Percentiles rank a stretch among this genome's conserved stretches.
Conservation (phyloP, 2,329 filamentous ascomycete species). For the Fusarium avenaceum region DNA sequence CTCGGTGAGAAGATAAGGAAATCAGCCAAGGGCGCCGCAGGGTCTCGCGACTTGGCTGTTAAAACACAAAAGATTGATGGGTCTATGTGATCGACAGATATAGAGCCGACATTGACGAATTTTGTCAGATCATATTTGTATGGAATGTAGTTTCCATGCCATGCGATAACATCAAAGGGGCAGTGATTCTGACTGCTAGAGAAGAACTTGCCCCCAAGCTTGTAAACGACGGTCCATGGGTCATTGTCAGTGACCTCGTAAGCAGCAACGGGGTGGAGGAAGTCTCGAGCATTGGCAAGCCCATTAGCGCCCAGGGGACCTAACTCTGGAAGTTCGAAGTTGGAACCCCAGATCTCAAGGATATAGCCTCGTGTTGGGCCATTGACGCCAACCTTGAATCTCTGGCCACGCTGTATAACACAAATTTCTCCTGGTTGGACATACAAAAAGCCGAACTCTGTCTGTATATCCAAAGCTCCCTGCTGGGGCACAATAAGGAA, state of each 20-base stretch:
- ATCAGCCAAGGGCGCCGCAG: conserved; percentile 58
- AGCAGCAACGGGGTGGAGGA: too few relatives aligned
- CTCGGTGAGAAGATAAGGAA: conserved; percentile 76
- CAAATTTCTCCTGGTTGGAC: conserved; percentile 76
- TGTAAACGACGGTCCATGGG: conserved; percentile 67
- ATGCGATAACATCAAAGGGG: conserved; percentile 78
- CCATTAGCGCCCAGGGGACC: too few relatives aligned
- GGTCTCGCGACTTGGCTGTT: too few relatives aligned
- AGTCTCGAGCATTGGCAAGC: too few relatives aligned
- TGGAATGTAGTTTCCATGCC: conserved; percentile 76
- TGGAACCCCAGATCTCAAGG: too few relatives aligned
- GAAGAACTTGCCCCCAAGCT: conserved; percentile 73
- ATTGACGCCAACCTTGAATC: conserved; percentile 57
- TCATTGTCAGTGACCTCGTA: too few relatives aligned
- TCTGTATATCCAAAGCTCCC: conserved; percentile 76
- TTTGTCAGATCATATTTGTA: conserved; percentile 37
- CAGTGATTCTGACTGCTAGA: conserved; percentile 71
- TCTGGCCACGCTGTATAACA: conserved; percentile 73
- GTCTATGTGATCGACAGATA: too few relatives aligned
- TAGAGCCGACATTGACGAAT: too few relatives aligned
- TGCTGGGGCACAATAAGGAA: conserved; percentile 75
- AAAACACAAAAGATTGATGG: too few relatives aligned
- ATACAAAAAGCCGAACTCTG: conserved; percentile 73
- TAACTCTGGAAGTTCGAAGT: too few relatives aligned
- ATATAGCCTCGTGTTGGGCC: conserved; percentile 41